A percentile compares a stretch with the other conserved stretches of the same genome.
Conservation (phyloP, 1,284 basidiomycete species). For the Phylloboletellus chloephorus region DNA sequence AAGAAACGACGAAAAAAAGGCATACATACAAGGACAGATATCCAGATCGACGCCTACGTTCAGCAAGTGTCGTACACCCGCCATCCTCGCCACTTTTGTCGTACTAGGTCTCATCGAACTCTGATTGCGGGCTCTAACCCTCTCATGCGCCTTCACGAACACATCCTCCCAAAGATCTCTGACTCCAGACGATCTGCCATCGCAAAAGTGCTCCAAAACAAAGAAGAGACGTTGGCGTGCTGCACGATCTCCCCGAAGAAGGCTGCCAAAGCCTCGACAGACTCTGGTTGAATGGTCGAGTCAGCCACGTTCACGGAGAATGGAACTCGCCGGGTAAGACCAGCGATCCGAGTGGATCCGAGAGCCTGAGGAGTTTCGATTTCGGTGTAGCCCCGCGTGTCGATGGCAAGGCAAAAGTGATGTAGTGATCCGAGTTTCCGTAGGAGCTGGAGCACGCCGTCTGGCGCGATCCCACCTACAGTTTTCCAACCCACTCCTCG, state of each 20-base stretch:
- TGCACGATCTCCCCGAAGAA: constrained; percentile 19
- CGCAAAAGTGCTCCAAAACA: constrained; percentile 14
- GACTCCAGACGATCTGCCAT: constrained; percentile 19
- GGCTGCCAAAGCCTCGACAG: constrained; percentile 12
- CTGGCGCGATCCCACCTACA: constrained; percentile 15
- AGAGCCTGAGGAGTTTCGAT: neutral
- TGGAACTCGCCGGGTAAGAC: neutral
- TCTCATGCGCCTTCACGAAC: constrained; percentile 16
- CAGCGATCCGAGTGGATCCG: neutral
- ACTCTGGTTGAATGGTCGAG: constrained; percentile 17
- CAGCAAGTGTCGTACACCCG: no score
- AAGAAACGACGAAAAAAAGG: neutral
- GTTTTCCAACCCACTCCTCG: constrained; percentile 19
- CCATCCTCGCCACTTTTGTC: no score
- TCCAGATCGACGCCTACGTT: no score
- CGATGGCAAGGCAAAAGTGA: constrained; percentile 20
- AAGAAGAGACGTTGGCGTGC: neutral
- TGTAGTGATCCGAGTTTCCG: constrained; percentile 11
- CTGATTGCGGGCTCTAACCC: neutral
- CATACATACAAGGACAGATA: neutral
- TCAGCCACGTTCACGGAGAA: constrained; percentile 18
- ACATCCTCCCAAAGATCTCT: constrained; percentile 22
- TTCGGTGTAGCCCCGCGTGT: constrained; percentile 13
- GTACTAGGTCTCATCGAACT: neutral
- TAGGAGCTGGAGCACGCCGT: constrained; percentile 15